Conservation (phyloP, 352 stramenopile species). For the Phytophthora brassicae region DNA sequence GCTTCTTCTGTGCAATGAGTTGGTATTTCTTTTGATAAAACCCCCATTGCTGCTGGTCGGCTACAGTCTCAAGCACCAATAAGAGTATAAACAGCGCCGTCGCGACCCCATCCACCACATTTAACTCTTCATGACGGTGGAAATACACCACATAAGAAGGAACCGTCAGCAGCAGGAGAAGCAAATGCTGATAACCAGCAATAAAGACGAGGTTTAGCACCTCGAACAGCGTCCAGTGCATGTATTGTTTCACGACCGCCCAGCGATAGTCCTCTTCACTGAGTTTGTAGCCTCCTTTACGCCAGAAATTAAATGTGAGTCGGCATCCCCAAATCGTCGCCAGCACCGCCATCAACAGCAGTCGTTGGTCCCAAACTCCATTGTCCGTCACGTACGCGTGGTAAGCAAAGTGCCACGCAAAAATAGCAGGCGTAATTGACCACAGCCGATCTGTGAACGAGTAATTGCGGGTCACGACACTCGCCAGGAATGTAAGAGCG, state of each 20-base stretch:
- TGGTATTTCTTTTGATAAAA: slow-evolving; percentile 91
- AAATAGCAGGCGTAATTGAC: slow-evolving; percentile 88
- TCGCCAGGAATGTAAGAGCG: slow-evolving; percentile 58
- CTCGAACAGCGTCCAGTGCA: slow-evolving; percentile 86
- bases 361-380: slow-evolving; percentile 49
- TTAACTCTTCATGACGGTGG: slow-evolving; percentile 49
- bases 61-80: slow-evolving; percentile 80
- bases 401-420: slow-evolving; percentile 80
- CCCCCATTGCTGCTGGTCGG: slow-evolving; percentile 91
- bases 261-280: slow-evolving; percentile 93
- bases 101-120: slow-evolving; percentile 61
- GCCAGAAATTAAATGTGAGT: slow-evolving; percentile 92
- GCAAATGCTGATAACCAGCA: slow-evolving; percentile 85
- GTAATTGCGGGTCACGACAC: slow-evolving; percentile 85
- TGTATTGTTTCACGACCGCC: slow-evolving; percentile 73
- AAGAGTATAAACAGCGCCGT: slow-evolving; percentile 66
- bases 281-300: slow-evolving; percentile 90
- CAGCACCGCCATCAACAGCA: slow-evolving; percentile 80
- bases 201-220: slow-evolving; percentile 93
- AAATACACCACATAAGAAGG: slow-evolving; percentile 73
- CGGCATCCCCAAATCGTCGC: slow-evolving; percentile 86
- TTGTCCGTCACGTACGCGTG: slow-evolving; percentile 61
- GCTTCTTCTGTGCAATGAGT: slow-evolving; percentile 47
- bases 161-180: slow-evolving; percentile 79
- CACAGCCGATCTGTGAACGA: slow-evolving; percentile 93